phyloP scores from a whole-genome alignment of 345 rosid species.

The Sisymbrium altissimum region DNA sequence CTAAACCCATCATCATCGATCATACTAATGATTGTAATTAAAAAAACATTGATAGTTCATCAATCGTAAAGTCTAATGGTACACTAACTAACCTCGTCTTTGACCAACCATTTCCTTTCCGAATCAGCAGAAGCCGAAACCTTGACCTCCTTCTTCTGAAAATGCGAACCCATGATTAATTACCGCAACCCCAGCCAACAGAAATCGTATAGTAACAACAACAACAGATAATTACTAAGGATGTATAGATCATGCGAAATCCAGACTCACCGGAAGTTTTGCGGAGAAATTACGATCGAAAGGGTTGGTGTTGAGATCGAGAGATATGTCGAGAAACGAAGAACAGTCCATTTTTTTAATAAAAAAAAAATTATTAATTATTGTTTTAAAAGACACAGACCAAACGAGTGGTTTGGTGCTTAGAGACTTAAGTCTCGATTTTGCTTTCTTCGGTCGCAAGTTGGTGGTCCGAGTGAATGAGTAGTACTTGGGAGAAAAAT shows the following conservation, averaged over 20 bases:
- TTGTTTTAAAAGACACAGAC: neutral
- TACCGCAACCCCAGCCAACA: neutral
- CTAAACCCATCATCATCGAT: neutral
- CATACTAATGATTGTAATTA: neutral
- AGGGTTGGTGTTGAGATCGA: slow-evolving; percentile 56
- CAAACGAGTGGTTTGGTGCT: slow-evolving; percentile 11
- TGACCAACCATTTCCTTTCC: slow-evolving; percentile 25
- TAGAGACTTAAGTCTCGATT: neutral
- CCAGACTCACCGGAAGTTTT: slow-evolving; percentile 44
- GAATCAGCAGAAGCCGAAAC: slow-evolving; percentile 9
- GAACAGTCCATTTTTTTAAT: slow-evolving; percentile 34
- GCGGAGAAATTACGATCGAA: slow-evolving; percentile 9
- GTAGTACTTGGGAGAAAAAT: neutral
- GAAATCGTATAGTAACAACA: neutral
- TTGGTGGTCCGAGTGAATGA: slow-evolving; percentile 35
- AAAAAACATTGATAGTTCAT: neutral
- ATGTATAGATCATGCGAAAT: neutral
- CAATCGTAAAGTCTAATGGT: neutral
- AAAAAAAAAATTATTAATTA: neutral
- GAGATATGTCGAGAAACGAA: slow-evolving; percentile 46
- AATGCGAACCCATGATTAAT: slow-evolving; percentile 17
- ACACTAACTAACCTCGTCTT: slow-evolving; percentile 41
- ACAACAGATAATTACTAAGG: neutral
- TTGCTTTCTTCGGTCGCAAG: slow-evolving; percentile 30
- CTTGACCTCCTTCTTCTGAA: slow-evolving; percentile 38